Conservation (phyloP, 1,284 basidiomycete genomes). For the Pascua sp. region DNA sequence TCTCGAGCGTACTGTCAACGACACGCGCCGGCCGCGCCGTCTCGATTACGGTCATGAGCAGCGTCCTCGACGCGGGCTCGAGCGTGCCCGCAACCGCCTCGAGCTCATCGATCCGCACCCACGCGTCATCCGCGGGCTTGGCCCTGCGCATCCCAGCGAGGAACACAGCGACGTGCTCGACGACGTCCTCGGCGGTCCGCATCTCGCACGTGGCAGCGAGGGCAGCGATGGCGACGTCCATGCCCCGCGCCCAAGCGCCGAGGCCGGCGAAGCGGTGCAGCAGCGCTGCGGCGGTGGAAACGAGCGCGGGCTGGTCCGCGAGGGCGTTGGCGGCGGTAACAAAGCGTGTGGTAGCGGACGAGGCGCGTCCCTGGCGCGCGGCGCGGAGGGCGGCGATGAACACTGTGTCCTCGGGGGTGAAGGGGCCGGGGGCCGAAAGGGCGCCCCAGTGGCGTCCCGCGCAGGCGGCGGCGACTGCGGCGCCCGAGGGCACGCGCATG, state of each 20-base stretch:
- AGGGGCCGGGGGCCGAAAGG: neutral
- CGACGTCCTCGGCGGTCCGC: neutral
- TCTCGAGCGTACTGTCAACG: neutral
- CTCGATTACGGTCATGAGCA: neutral
- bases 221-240: neutral
- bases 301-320: slow-evolving; percentile 2
- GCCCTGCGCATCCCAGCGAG: neutral
- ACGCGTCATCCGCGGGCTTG: neutral
- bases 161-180: slow-evolving; percentile 3
- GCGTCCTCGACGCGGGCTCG: neutral
- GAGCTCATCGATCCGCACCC: neutral
- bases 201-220: neutral
- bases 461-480: slow-evolving; percentile 9
- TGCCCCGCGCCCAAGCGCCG: slow-evolving; percentile 1
- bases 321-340: neutral
- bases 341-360: neutral
- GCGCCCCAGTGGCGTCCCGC: slow-evolving; percentile 14
- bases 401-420: neutral
- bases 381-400: neutral
- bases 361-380: neutral
- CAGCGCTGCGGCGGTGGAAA: slow-evolving; percentile 1
- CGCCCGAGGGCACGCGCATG: neutral
- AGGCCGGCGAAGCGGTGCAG: slow-evolving; percentile 1
- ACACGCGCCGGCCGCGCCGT: neutral
- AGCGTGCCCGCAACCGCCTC: neutral